Percentiles rank a stretch among this genome's conserved stretches.
These are phyloP conservation scores for Hygrophila difformis DNA, from an alignment of 257 asterid species.

Conservation along the genomic window DNA sequence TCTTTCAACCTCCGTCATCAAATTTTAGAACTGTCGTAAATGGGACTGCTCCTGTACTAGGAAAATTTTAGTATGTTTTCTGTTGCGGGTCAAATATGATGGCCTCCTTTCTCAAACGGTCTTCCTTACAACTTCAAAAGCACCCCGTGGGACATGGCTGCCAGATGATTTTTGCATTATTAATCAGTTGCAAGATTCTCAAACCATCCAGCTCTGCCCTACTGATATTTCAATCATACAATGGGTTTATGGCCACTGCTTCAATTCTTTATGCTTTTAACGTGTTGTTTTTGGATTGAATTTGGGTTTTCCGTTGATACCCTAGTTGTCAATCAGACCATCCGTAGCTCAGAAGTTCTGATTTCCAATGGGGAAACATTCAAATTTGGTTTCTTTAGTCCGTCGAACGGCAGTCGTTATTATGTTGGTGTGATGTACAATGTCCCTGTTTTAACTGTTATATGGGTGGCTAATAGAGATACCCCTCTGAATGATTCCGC, in stretches of 20 bases:
- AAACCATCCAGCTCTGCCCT: neutral
- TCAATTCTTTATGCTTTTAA: neutral
- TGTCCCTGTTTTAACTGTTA: constrained; percentile 15
- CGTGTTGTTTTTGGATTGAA: constrained; percentile 5
- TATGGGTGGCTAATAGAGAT: constrained; percentile 50
- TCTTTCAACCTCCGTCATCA: no score
- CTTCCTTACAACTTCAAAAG: neutral
- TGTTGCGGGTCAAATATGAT: constrained; percentile 1
- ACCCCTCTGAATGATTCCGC: constrained; percentile 23
- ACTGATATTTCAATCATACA: neutral
- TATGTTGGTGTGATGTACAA: constrained; percentile 43
- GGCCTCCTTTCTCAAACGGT: neutral
- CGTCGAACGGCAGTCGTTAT: constrained; percentile 18
- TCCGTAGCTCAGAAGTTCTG: constrained; percentile 27
- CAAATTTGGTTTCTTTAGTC: constrained; percentile 47
- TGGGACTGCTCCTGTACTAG: no score
- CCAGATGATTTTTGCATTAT: no score
- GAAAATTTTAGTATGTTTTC: no score
- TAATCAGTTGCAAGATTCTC: neutral
- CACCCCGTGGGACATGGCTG: no score
- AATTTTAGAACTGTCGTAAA: no score
- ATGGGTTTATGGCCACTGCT: neutral
- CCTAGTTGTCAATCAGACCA: constrained; percentile 11
- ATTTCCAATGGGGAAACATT: constrained; percentile 21
- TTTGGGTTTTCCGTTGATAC: constrained; percentile 18